Percentiles rank a stretch among this genome's conserved stretches.
phyloP scores from a whole-genome alignment of 1,284 basidiomycete genomes.

The Schizophyllum amplum region DNA sequence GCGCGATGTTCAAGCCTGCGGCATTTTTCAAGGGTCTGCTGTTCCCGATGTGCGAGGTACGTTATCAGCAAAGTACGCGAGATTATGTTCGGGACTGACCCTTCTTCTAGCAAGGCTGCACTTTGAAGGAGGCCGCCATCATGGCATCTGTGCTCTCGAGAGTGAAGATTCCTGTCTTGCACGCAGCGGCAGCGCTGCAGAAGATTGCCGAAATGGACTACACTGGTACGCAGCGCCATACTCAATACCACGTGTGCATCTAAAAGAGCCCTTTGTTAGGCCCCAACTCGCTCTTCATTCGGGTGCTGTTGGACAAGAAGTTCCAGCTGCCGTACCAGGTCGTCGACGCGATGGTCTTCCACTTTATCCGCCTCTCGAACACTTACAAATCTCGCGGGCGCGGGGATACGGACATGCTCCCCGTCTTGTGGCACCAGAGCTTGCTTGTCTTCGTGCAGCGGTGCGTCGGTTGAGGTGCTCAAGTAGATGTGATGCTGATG shows the following conservation, averaged over 20 bases:
- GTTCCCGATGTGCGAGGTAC: constrained; percentile 89
- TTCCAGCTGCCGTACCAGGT: constrained; percentile 98
- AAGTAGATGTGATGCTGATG: neutral
- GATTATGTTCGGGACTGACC: constrained; percentile 1
- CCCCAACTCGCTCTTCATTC: constrained; percentile 95
- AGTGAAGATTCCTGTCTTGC: constrained; percentile 91
- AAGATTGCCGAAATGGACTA: constrained; percentile 97
- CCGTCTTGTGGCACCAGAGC: constrained; percentile 98
- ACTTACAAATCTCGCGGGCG: constrained; percentile 68
- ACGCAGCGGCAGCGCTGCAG: constrained; percentile 92
- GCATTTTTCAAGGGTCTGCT: constrained; percentile 99
- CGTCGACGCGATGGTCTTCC: constrained; percentile 94
- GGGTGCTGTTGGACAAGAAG: constrained; percentile 96
- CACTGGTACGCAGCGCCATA: constrained; percentile 42
- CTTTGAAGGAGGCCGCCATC: constrained; percentile 93
- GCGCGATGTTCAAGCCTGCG: constrained; percentile 91
- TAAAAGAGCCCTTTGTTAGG: too few relatives aligned
- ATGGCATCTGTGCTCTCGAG: constrained; percentile 88
- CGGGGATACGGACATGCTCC: constrained; percentile 69
- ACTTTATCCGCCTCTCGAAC: constrained; percentile 93
- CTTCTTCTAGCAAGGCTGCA: constrained; percentile 56
- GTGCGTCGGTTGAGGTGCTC: constrained; percentile 33
- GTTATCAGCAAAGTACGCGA: constrained; percentile 18
- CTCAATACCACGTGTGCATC: too few relatives aligned
- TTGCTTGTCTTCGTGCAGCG: constrained; percentile 92